Evolutionary conservation across 768 basidiomycete genomes (phyloP).

Genomic region (Rickenella mellea): DNA sequence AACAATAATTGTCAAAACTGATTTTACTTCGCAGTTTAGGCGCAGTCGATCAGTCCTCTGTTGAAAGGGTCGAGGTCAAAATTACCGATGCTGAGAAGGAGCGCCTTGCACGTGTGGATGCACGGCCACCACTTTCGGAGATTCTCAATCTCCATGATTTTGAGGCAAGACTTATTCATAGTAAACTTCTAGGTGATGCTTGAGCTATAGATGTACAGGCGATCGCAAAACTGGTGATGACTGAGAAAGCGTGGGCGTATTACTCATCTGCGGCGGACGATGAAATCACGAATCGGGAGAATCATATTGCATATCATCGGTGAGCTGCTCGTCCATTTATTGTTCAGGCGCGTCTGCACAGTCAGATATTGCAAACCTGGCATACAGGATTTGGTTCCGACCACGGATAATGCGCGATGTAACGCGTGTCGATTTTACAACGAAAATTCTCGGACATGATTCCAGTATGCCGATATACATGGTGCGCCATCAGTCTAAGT

Average conservation of each 20-base stretch:
- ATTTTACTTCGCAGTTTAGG: constrained; percentile 37
- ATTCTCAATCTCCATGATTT: constrained; percentile 92
- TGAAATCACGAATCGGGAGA: constrained; percentile 84
- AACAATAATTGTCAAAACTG: constrained; percentile 4
- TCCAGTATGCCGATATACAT: constrained; percentile 77
- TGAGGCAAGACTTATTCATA: constrained; percentile 41
- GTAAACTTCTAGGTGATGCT: not conserved
- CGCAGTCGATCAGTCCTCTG: constrained; percentile 56
- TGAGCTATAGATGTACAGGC: constrained; percentile 37
- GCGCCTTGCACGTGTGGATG: constrained; percentile 48
- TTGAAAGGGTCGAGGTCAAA: constrained; percentile 50
- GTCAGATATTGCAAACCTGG: constrained; percentile 14
- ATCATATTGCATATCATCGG: constrained; percentile 89
- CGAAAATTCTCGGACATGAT: constrained; percentile 68
- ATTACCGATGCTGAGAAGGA: constrained; percentile 65
- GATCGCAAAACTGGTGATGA: constrained; percentile 73
- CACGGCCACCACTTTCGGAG: constrained; percentile 65
- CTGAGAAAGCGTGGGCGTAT: constrained; percentile 91
- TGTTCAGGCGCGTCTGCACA: not conserved
- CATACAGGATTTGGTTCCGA: constrained; percentile 67
- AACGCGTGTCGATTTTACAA: constrained; percentile 77
- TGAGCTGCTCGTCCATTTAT: constrained; percentile 14
- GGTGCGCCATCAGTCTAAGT: constrained; percentile 26
- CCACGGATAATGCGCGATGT: constrained; percentile 82
- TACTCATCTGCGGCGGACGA: constrained; percentile 97